A percentile compares a stretch with the other conserved stretches of the same genome.
phyloP scores from a whole-genome alignment of 78 protist species.

The Paulinella micropora region DNA sequence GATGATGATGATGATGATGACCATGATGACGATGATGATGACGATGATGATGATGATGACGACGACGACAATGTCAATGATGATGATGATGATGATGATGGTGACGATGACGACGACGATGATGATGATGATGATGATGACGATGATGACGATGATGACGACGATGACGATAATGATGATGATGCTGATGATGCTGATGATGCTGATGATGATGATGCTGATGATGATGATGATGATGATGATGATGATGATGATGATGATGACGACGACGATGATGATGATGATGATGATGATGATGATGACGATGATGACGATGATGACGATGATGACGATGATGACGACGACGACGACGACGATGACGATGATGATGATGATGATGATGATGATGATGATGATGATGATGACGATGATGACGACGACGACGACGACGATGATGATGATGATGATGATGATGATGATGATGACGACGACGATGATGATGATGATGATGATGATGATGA shows the following conservation, averaged over 20 bases:
- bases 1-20: constrained; percentile 13
- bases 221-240: constrained; percentile 13
- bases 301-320: constrained; percentile 9
- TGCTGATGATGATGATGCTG: constrained; percentile 8
- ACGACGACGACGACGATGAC: not conserved
- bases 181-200: constrained; percentile 8
- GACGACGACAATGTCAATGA: not conserved
- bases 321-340: constrained; percentile 6
- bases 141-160: constrained; percentile 6
- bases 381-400: constrained; percentile 14
- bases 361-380: constrained; percentile 14
- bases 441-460: constrained; percentile 14
- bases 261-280: constrained; percentile 6
- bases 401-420: constrained; percentile 1
- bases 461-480: constrained; percentile 5
- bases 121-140: constrained; percentile 14
- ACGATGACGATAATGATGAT: constrained; percentile 4
- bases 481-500: constrained; percentile 14
- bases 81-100: constrained; percentile 14
- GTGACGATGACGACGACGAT: not conserved
- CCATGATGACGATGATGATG: not conserved
- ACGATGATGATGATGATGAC: constrained; percentile 8
- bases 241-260: constrained; percentile 14
- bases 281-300: constrained; percentile 13
- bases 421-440: constrained; percentile 6